Evolutionary conservation across 2,329 filamentous ascomycete genomes (phyloP), one percentile per base, ranked within the genome.

Genomic region (Metarhizium robertsii): DNA sequence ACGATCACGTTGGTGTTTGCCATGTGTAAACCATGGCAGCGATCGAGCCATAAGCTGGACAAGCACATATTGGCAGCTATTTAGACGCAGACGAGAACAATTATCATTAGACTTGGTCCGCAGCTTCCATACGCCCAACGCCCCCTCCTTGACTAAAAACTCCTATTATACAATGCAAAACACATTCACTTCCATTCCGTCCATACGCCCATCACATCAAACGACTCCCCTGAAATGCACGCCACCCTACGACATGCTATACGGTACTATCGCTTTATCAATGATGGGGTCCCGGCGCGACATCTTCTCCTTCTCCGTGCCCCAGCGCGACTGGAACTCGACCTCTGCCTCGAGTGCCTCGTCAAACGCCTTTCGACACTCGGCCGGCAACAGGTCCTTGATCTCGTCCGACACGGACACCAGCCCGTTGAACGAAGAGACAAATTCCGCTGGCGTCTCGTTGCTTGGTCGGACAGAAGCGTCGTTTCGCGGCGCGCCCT

Each of bases 251-350:
- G 56, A 57, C 73, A 77, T 78, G 50, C 73, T 76, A 61, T 80
- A 84, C 14, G 81, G 79, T 55, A 85, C 80, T 62, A 84, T 79
- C 2, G 81, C 80, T 69, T 85, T 85, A 69, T 86, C 83, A 58
- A 86, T 84, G 45, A 78, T 67, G 1, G 81, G 82, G 51, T 73
- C 67, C 50, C 75, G 71, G 54, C 83, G 74, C 43, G 76, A 74
- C 57, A 71, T 75, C 56, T 82, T 81, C 10, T 77, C 71, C 40
- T 69, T 75, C 71, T 96, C 92, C 5, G 80, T 78, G 16, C 80
- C 81, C 90, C 91, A 96, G 59, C 78, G 79, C 36, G 71, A 75
- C 68, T 88, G 88, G 88, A 91, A 97, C 54, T 79, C 72, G 58
- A 72, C 69, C 69, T 96, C 89, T 54, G 79, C 76, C 11, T 73